These are phyloP conservation scores for Nitzschia inconspicua DNA, from an alignment of 108 stramenopile species.

Conservation along the genomic window DNA sequence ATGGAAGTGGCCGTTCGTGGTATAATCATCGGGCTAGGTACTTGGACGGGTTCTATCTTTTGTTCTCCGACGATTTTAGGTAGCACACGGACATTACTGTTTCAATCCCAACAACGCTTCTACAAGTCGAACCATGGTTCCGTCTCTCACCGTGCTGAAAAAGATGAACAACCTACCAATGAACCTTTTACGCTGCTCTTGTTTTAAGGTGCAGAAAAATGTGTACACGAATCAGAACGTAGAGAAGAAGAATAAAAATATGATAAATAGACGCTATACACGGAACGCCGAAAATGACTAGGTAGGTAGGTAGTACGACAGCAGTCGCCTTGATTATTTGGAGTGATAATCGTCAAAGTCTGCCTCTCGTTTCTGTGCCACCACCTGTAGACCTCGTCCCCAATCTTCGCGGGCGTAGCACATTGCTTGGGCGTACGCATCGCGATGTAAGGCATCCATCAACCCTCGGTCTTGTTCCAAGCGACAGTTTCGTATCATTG, in stretches of 20 bases:
- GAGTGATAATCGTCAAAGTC: conserved; percentile 47
- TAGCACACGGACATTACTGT: too few species aligned
- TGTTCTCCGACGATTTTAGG: conserved; percentile 26
- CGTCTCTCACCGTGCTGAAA: too few species aligned
- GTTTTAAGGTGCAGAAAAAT: too few species aligned
- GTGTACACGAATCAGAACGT: too few species aligned
- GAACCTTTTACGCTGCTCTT: too few species aligned
- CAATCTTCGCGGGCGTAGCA: conserved; percentile 63
- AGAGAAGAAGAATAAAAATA: too few species aligned
- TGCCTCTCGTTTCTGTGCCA: conserved; percentile 42
- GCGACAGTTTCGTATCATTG: conserved; percentile 47
- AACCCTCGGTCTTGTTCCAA: conserved; percentile 34
- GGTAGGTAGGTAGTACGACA: background rate
- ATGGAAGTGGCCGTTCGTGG: too few species aligned
- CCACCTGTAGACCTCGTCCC: conserved; percentile 59
- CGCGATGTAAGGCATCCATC: conserved; percentile 36
- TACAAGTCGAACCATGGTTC: too few species aligned
- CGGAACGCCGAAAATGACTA: too few species aligned
- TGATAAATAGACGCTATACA: too few species aligned
- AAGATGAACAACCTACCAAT: too few species aligned
- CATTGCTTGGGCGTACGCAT: conserved; percentile 59
- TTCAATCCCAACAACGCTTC: too few species aligned
- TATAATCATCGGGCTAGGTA: conserved; percentile 26
- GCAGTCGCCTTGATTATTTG: background rate
- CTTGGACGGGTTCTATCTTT: conserved; percentile 28